Percentiles rank a stretch among this genome's conserved stretches.
phyloP scores from a whole-genome alignment of 2,329 filamentous ascomycete species.

The Talaromyces funiculosus region DNA sequence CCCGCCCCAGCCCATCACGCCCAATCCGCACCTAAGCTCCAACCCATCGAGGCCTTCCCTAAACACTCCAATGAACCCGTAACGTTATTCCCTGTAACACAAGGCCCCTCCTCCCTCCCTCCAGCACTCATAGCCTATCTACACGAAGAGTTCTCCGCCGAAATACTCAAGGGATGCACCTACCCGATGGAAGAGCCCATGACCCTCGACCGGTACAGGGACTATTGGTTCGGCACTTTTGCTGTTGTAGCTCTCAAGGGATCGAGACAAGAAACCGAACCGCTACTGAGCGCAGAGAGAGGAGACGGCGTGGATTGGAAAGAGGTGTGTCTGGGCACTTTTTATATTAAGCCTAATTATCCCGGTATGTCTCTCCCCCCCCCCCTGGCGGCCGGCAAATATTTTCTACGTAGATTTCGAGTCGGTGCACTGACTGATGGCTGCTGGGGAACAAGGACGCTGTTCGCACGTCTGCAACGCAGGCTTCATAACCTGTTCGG shows the following conservation, averaged over 20 bases:
- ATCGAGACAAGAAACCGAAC: not conserved
- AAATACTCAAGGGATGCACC: constrained; percentile 32
- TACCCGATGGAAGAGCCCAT: constrained; percentile 36
- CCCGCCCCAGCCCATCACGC: constrained; percentile 21
- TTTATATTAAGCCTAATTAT: constrained; percentile 40
- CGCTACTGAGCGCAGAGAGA: not conserved
- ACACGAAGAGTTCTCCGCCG: constrained; percentile 29
- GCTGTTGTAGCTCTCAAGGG: constrained; percentile 27
- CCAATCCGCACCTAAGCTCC: constrained; percentile 18
- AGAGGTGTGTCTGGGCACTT: constrained; percentile 33
- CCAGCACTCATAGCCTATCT: constrained; percentile 23
- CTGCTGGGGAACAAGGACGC: constrained; percentile 31
- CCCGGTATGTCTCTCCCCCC: constrained; percentile 25
- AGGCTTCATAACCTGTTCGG: constrained; percentile 31
- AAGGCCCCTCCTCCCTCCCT: constrained; percentile 21
- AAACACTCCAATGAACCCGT: constrained; percentile 16
- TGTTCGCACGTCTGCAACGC: constrained; percentile 38
- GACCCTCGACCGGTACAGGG: constrained; percentile 25
- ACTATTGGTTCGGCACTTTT: constrained; percentile 38
- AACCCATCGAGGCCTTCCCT: constrained; percentile 21
- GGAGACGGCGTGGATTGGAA: constrained; percentile 29
- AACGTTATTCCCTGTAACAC: constrained; percentile 24
- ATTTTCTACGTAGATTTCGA: not conserved
- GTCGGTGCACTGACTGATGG: not conserved
- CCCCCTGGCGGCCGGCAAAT: not conserved